Conservation (phyloP, 305 asterid species). For the Lippia alba region DNA sequence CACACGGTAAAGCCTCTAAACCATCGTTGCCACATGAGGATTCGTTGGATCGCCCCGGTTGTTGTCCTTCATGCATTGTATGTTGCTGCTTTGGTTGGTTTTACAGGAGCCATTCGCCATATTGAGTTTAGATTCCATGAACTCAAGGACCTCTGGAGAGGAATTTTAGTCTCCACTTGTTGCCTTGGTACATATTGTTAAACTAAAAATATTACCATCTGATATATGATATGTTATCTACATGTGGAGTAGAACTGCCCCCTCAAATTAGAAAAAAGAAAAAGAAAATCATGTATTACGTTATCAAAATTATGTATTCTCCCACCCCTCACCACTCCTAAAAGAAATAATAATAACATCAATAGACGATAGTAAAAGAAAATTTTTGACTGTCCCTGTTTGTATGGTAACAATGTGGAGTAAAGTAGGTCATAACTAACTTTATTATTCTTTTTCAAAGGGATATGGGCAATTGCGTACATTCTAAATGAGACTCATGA, state of each 20-base stretch:
- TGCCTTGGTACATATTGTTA: constrained; percentile 58
- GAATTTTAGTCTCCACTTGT: constrained; percentile 64
- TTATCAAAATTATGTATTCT: too few species aligned
- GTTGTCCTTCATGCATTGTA: constrained; percentile 68
- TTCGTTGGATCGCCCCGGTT: constrained; percentile 67
- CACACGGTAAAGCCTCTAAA: constrained; percentile 70
- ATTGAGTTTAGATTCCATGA: constrained; percentile 85
- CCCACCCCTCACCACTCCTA: too few species aligned
- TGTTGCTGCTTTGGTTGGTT: constrained; percentile 69
- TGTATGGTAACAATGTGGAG: constrained; percentile 5
- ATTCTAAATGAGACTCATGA: constrained; percentile 71
- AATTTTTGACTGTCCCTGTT: constrained; percentile 4
- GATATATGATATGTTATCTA: too few species aligned
- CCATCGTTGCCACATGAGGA: constrained; percentile 77
- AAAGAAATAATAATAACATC: too few species aligned
- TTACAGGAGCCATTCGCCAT: constrained; percentile 77
- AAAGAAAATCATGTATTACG: too few species aligned
- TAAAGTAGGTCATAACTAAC: constrained; percentile 14
- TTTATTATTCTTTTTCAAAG: constrained; percentile 41
- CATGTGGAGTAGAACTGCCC: too few species aligned
- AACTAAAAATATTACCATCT: too few species aligned
- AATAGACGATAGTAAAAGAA: neutral
- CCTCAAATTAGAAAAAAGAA: too few species aligned
- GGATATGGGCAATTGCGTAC: constrained; percentile 74
- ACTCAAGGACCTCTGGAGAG: constrained; percentile 89